These are phyloP conservation scores for Volvariella volvacea DNA, from an alignment of 1,284 basidiomycete genomes.

Conservation along the genomic window DNA sequence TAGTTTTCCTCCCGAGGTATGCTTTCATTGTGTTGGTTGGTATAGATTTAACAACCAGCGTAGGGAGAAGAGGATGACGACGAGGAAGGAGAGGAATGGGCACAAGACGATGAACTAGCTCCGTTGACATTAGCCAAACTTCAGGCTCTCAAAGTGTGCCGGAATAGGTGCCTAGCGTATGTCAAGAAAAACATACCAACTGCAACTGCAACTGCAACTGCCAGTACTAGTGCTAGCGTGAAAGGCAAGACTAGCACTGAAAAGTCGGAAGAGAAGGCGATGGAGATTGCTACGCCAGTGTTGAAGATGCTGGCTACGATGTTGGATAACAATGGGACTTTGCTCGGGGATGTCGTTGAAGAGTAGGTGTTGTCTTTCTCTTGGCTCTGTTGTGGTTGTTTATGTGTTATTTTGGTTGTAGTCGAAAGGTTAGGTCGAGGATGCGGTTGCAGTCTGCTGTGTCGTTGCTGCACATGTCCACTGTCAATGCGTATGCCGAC, in stretches of 20 bases:
- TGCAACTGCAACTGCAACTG: no score
- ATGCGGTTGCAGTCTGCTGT: conserved; percentile 79
- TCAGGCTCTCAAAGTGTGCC: conserved; percentile 39
- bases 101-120: conserved; percentile 55
- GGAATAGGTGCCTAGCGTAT: conserved; percentile 65
- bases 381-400: conserved; percentile 1
- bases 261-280: conserved; percentile 59
- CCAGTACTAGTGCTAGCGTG: no score
- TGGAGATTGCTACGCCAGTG: conserved; percentile 66
- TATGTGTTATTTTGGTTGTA: conserved; percentile 18
- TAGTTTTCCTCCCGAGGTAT: conserved; percentile 39
- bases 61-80: conserved; percentile 38
- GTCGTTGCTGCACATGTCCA: conserved; percentile 78
- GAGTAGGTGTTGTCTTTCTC: conserved; percentile 41
- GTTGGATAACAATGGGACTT: conserved; percentile 59
- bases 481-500: conserved; percentile 54
- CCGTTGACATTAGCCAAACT: conserved; percentile 62
- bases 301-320: conserved; percentile 70
- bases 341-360: conserved; percentile 53
- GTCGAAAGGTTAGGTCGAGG: conserved; percentile 54
- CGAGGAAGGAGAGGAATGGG: conserved; percentile 77
- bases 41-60: conserved; percentile 17
- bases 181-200: no score
- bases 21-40: conserved; percentile 8
- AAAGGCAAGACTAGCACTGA: conserved; percentile 42